These are phyloP conservation scores for Pseudoperonospora humuli DNA, from an alignment of 352 stramenopile genomes.

Conservation along the genomic window DNA sequence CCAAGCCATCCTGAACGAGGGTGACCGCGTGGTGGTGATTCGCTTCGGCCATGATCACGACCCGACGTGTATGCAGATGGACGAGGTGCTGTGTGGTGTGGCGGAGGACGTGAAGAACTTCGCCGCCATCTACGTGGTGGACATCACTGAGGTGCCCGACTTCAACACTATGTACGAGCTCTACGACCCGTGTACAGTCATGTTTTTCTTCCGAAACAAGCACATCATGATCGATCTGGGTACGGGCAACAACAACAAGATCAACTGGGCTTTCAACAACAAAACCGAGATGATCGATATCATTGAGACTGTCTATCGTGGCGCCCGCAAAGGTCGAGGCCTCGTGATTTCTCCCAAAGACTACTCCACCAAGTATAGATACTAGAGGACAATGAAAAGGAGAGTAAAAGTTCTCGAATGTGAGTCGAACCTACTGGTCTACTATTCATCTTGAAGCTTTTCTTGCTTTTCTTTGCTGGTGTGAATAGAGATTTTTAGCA, in stretches of 20 bases:
- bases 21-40: constrained; percentile 97
- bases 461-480: constrained; percentile 2
- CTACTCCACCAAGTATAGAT: constrained; percentile 98
- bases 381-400: constrained; percentile 49
- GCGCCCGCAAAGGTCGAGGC: constrained; percentile 94
- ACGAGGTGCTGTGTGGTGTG: constrained; percentile 92
- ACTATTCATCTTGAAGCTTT: background rate
- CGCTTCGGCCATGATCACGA: constrained; percentile 98
- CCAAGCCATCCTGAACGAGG: constrained; percentile 97
- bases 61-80: constrained; percentile 98
- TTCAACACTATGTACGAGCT: constrained; percentile 99
- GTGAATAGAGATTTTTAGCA: background rate
- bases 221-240: constrained; percentile 99
- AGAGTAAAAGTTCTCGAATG: background rate
- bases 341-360: constrained; percentile 98
- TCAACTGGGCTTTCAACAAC: constrained; percentile 97
- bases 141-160: constrained; percentile 93
- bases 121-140: constrained; percentile 95
- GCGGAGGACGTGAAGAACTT: constrained; percentile 99
- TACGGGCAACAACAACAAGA: constrained; percentile 99
- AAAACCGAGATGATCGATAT: constrained; percentile 99
- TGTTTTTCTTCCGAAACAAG: constrained; percentile 99
- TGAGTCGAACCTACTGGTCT: background rate
- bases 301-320: constrained; percentile 98
- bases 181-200: constrained; percentile 98